Evolutionary conservation across 305 asterid species (phyloP), one percentile per base, ranked within the genome.

Genomic region (Petunia hybrid): DNA sequence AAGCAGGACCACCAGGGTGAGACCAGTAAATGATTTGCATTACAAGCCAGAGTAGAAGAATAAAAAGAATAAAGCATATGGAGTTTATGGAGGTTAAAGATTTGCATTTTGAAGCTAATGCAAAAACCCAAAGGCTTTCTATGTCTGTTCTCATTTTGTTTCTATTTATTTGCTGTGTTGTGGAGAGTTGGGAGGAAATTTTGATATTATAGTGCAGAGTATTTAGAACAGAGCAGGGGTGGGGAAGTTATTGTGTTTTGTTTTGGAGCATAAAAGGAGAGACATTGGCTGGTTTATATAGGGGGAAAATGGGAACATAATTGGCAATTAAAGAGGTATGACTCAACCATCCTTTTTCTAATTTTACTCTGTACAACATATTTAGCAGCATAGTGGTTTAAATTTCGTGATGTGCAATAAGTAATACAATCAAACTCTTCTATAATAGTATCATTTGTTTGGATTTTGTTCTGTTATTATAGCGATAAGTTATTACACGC

Each of bases 1-100:
- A 94, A 41, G 98, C 97, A 2, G 94, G 92, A 43, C 98, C 98
- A 45, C 98, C 97, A 1, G 91, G 88, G 76, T 93, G 84, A 63
- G 89, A 85, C 98, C 98, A 94, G 87, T 90, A 88, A 67, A 90
- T 53, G 9, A 94, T 81, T 87, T 84, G 83, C 85, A 91, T 59
- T 81, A 85, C 6, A 1, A 89, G 14, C 66, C 81, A 89, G 5
- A 89, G 85, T 0, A 91, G 64, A 35, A 88, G 55, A 53, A 83
- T 74, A 48, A 89, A 70, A 6, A 85, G 80, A 73, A 84, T 80
- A 6, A 88, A 22, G 42, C 78, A 46, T 13, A 88, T 4, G 79
- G 84, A 70, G 85, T 83, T 81, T 4, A 81, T 55, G 38, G 83
- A 84, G 48, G 90, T 82, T 63, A 85, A 69, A 40, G 90, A 86